These are phyloP conservation scores for Mortierella sp. DNA, from an alignment of 371 early-diverging fungal species.

Conservation along the genomic window DNA sequence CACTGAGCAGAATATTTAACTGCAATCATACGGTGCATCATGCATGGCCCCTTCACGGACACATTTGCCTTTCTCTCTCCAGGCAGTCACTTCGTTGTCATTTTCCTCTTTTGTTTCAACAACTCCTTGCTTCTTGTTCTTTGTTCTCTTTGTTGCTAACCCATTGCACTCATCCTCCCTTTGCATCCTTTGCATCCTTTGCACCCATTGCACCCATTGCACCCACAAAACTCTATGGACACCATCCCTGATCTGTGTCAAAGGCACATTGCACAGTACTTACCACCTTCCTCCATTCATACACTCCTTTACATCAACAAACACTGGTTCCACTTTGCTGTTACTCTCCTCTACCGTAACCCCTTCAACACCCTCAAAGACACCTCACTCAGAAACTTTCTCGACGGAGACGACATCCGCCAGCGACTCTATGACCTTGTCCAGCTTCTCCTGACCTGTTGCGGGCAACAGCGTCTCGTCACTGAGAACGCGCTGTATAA, in stretches of 20 bases:
- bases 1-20: too few relatives aligned
- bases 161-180: background rate
- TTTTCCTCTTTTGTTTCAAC: too few relatives aligned
- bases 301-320: slow-evolving; percentile 11
- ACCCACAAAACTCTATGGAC: background rate
- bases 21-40: too few relatives aligned
- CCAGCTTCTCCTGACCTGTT: slow-evolving; percentile 14
- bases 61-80: too few relatives aligned
- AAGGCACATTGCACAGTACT: slow-evolving; percentile 4
- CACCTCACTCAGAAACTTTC: background rate
- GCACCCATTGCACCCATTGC: background rate
- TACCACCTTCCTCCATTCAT: background rate
- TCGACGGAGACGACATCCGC: background rate
- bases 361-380: slow-evolving; percentile 16
- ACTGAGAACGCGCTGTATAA: background rate
- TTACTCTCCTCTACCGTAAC: slow-evolving; percentile 18
- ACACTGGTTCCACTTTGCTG: slow-evolving; percentile 14
- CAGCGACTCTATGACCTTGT: background rate
- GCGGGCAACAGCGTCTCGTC: slow-evolving; percentile 14
- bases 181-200: too few relatives aligned
- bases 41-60: too few relatives aligned
- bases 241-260: slow-evolving; percentile 13
- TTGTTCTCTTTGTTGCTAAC: too few relatives aligned
- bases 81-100: too few relatives aligned
- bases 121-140: too few relatives aligned